phyloP scores from a whole-genome alignment of 2,329 filamentous ascomycete genomes.

The Tympanopsis confertula region DNA sequence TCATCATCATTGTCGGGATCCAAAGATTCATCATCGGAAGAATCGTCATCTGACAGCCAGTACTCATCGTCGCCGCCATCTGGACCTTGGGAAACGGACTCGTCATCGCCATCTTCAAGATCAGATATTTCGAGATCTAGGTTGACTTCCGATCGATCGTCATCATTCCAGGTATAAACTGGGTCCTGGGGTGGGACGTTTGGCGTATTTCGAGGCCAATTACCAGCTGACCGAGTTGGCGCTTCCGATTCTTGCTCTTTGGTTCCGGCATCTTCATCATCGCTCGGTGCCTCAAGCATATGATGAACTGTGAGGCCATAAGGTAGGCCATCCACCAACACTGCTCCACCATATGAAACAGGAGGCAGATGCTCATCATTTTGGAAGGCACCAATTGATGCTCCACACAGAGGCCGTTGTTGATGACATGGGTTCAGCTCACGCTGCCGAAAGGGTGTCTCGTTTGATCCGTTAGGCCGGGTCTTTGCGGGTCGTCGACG shows the following conservation, averaged over 20 bases:
- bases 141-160: neutral
- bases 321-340: constrained; percentile 71
- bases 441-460: neutral
- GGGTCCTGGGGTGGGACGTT: neutral
- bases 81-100: neutral
- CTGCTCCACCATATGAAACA: constrained; percentile 79
- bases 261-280: neutral
- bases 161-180: neutral
- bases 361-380: constrained; percentile 77
- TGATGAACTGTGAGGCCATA: constrained; percentile 97
- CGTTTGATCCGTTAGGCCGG: constrained; percentile 5
- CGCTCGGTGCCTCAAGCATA: constrained; percentile 55
- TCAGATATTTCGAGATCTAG: neutral
- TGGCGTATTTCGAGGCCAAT: neutral
- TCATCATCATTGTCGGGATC: neutral
- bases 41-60: neutral
- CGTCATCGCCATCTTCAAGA: neutral
- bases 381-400: constrained; percentile 84
- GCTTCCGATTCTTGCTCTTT: neutral
- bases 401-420: constrained; percentile 67
- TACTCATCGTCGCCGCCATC: neutral
- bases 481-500: constrained; percentile 21
- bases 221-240: neutral
- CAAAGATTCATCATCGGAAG: neutral
- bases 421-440: constrained; percentile 63